A percentile compares a stretch with the other conserved stretches of the same genome.
These are phyloP conservation scores for Schizochytrium sp. DNA, from an alignment of 108 stramenopile species.

Conservation along the genomic window DNA sequence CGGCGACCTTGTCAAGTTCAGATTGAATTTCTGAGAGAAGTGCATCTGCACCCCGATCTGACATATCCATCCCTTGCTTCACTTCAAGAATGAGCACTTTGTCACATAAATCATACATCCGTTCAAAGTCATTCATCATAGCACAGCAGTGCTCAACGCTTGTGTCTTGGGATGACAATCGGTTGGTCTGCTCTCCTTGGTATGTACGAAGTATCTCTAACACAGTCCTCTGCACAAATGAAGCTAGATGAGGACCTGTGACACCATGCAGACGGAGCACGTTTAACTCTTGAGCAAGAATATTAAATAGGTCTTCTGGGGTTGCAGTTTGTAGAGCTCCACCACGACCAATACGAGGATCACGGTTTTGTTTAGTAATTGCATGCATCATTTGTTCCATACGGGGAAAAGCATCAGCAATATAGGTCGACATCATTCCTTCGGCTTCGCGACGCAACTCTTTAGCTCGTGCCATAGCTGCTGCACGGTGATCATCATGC, in stretches of 20 bases:
- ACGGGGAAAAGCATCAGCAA: constrained; percentile 51
- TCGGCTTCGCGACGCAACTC: constrained; percentile 15
- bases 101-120: constrained; percentile 49
- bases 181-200: constrained; percentile 12
- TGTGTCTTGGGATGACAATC: background rate
- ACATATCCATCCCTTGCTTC: constrained; percentile 31
- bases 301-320: constrained; percentile 43
- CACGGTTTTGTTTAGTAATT: background rate
- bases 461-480: background rate
- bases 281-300: constrained; percentile 38
- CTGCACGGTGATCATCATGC: background rate
- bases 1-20: constrained; percentile 3
- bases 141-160: constrained; percentile 39
- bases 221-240: constrained; percentile 2
- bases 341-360: background rate
- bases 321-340: constrained; percentile 8
- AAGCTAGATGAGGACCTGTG: constrained; percentile 7
- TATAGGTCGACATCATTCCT: constrained; percentile 34
- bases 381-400: constrained; percentile 9
- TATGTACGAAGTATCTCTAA: constrained; percentile 3
- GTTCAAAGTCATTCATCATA: constrained; percentile 53
- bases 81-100: constrained; percentile 1
- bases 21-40: background rate
- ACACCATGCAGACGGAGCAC: constrained; percentile 23
- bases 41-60: background rate